Conservation (phyloP, 2,329 filamentous ascomycete genomes). For the Colletotrichum brevisporum region DNA sequence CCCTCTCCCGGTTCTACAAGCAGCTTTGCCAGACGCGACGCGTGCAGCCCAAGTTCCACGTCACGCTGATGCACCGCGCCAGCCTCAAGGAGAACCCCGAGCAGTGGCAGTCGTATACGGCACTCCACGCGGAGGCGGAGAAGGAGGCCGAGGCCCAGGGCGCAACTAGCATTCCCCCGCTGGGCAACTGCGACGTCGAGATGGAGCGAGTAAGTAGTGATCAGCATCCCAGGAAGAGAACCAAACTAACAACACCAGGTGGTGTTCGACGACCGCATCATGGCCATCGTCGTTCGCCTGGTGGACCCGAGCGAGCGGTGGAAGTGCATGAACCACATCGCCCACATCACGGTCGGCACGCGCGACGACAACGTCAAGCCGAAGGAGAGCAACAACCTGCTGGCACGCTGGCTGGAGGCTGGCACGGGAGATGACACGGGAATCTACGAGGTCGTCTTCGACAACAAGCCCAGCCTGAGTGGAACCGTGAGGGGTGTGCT, state of each 20-base stretch:
- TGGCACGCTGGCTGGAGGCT: slow-evolving; percentile 79
- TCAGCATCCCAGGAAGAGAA: neutral
- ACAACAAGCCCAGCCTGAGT: slow-evolving; percentile 62
- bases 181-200: slow-evolving; percentile 76
- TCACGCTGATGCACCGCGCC: slow-evolving; percentile 91
- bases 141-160: slow-evolving; percentile 51
- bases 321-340: slow-evolving; percentile 81
- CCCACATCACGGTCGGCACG: slow-evolving; percentile 94
- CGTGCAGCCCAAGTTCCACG: slow-evolving; percentile 89
- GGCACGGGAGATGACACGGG: slow-evolving; percentile 60
- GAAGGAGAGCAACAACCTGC: slow-evolving; percentile 91
- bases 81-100: slow-evolving; percentile 71
- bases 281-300: slow-evolving; percentile 90
- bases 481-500: slow-evolving; percentile 65
- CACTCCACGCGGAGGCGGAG: slow-evolving; percentile 65
- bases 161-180: slow-evolving; percentile 50
- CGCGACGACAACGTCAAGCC: slow-evolving; percentile 83
- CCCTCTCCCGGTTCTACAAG: slow-evolving; percentile 78
- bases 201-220: slow-evolving; percentile 67
- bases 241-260: slow-evolving; percentile 58
- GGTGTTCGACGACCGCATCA: slow-evolving; percentile 88
- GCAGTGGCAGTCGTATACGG: slow-evolving; percentile 81
- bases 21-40: slow-evolving; percentile 81
- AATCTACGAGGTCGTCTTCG: slow-evolving; percentile 65
- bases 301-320: slow-evolving; percentile 69